Conservation (phyloP, 1,284 basidiomycete species). For the Sporisorium scitamineum region DNA sequence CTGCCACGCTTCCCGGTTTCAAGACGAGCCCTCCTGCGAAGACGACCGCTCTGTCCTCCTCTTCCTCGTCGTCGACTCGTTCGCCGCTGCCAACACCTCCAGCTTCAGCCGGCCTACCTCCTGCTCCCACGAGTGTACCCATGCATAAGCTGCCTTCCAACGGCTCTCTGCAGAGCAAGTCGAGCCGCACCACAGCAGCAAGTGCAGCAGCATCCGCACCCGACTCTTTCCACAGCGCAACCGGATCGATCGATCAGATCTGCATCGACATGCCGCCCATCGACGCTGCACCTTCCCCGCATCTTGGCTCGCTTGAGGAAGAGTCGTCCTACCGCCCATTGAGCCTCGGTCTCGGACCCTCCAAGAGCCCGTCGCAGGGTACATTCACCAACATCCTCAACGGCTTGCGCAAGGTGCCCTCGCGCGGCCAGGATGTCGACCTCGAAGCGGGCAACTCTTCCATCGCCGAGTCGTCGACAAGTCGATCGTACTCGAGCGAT, state of each 20-base stretch:
- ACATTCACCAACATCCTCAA: constrained; percentile 43
- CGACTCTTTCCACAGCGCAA: constrained; percentile 40
- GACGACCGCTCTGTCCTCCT: constrained; percentile 5
- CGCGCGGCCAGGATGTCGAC: constrained; percentile 17
- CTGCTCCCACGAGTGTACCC: constrained; percentile 27
- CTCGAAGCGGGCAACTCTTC: constrained; percentile 36
- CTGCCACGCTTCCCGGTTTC: constrained; percentile 21
- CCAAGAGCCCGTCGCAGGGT: constrained; percentile 35
- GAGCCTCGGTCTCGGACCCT: constrained; percentile 46
- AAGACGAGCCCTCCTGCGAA: constrained; percentile 21
- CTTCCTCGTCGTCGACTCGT: constrained; percentile 17
- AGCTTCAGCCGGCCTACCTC: constrained; percentile 39
- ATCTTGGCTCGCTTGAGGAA: constrained; percentile 5
- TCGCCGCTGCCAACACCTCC: constrained; percentile 40
- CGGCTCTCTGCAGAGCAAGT: constrained; percentile 39
- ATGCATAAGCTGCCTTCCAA: constrained; percentile 37
- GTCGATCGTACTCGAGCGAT: constrained; percentile 37
- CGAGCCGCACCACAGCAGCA: constrained; percentile 21
- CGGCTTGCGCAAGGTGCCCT: constrained; percentile 21
- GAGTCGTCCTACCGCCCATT: constrained; percentile 37
- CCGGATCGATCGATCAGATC: constrained; percentile 34
- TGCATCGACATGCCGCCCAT: constrained; percentile 34
- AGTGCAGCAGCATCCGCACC: constrained; percentile 9
- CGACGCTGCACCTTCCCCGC: constrained; percentile 14
- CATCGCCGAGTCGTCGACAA: constrained; percentile 15